These are phyloP conservation scores for Dalbergia oliveri DNA, from an alignment of 306 rosid genomes.

Conservation along the genomic window DNA sequence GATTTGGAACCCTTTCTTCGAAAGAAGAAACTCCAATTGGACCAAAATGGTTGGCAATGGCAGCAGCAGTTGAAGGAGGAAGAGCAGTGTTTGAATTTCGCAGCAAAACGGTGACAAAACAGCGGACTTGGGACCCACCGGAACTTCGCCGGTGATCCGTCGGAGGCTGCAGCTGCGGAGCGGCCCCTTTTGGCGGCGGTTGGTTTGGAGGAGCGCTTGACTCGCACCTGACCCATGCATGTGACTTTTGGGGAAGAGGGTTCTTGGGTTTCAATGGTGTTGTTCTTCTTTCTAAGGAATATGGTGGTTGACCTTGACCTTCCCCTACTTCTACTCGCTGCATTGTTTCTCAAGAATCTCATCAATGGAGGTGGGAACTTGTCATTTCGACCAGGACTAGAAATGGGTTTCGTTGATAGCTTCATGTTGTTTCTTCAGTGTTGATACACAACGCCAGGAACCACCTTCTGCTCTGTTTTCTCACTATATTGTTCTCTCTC, in stretches of 20 bases:
- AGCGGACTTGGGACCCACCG: conserved; percentile 61
- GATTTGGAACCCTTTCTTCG: conserved; percentile 49
- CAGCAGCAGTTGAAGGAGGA: background rate
- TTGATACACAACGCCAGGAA: too few relatives aligned
- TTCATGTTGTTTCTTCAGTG: conserved; percentile 56
- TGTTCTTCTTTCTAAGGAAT: conserved; percentile 72
- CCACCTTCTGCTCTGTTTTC: background rate
- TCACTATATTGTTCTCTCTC: background rate
- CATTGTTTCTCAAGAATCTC: conserved; percentile 81
- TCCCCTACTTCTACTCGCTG: conserved; percentile 77
- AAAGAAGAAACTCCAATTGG: conserved; percentile 57
- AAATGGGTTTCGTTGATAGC: conserved; percentile 68
- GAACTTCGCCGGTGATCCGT: conserved; percentile 28
- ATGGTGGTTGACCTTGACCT: conserved; percentile 75
- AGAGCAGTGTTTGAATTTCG: conserved; percentile 47
- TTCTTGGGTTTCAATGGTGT: conserved; percentile 76
- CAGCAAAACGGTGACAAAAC: conserved; percentile 44
- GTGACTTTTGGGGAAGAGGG: conserved; percentile 96
- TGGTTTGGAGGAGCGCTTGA: conserved; percentile 60
- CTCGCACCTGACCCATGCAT: conserved; percentile 94
- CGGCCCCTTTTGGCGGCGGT: background rate
- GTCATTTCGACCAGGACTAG: conserved; percentile 84
- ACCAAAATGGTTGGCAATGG: conserved; percentile 44
- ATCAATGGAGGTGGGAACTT: conserved; percentile 94
- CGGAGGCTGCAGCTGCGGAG: background rate